phyloP scores from a whole-genome alignment of 2,329 filamentous ascomycete genomes.

The Cladosporium sphaerospermum region DNA sequence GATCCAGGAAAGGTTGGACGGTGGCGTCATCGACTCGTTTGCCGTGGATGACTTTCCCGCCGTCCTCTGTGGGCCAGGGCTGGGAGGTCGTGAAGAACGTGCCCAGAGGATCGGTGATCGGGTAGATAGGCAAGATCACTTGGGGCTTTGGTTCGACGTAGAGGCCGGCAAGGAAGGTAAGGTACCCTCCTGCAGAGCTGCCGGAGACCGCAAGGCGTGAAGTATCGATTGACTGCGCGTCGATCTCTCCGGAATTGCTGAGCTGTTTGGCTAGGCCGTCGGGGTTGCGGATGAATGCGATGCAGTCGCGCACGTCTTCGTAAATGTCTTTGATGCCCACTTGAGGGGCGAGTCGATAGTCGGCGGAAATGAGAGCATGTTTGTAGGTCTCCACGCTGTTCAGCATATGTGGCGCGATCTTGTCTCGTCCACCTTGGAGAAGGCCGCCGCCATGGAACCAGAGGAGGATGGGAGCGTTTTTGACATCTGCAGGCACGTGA shows the following conservation, averaged over 20 bases:
- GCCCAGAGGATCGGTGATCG: slow-evolving; percentile 29
- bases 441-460: slow-evolving; percentile 27
- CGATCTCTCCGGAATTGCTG: background rate
- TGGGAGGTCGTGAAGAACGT: slow-evolving; percentile 27
- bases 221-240: slow-evolving; percentile 15
- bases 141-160: slow-evolving; percentile 28
- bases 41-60: background rate
- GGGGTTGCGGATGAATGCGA: slow-evolving; percentile 23
- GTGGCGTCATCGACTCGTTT: slow-evolving; percentile 11
- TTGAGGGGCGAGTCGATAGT: slow-evolving; percentile 30
- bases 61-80: slow-evolving; percentile 18
- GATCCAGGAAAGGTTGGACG: slow-evolving; percentile 20
- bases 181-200: slow-evolving; percentile 27
- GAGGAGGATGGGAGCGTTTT: slow-evolving; percentile 18
- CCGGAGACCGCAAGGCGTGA: slow-evolving; percentile 25
- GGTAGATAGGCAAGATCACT: slow-evolving; percentile 28
- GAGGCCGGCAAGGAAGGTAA: slow-evolving; percentile 26
- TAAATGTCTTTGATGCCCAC: slow-evolving; percentile 25
- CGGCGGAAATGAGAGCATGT: slow-evolving; percentile 25
- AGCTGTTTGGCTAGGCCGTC: slow-evolving; percentile 15
- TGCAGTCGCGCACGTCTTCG: slow-evolving; percentile 25
- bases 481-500: slow-evolving; percentile 16
- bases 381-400: slow-evolving; percentile 20
- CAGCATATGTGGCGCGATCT: slow-evolving; percentile 23
- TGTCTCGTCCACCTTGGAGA: slow-evolving; percentile 23